Percentiles rank a stretch among this genome's conserved stretches.
Evolutionary conservation across 768 basidiomycete species (phyloP).

Genomic region (Leucosporidium scottii): DNA sequence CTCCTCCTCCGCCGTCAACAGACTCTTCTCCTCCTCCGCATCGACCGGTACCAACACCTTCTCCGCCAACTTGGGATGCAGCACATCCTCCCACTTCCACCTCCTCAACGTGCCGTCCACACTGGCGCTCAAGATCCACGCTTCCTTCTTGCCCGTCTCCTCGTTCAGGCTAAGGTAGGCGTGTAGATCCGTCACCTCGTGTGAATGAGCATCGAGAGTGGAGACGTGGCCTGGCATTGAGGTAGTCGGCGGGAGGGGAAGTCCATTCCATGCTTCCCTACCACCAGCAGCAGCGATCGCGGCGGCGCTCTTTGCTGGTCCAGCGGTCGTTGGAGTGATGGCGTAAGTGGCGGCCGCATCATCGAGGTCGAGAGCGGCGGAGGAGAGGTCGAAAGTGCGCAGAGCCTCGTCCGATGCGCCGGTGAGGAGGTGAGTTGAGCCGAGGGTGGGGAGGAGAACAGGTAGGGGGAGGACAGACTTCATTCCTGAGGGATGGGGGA

Average conservation of each 20-base stretch:
- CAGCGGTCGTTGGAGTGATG: slow-evolving; percentile 3
- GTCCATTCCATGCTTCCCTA: slow-evolving; percentile 2
- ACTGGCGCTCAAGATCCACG: slow-evolving; percentile 75
- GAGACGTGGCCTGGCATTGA: slow-evolving; percentile 47
- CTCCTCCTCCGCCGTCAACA: slow-evolving; percentile 81
- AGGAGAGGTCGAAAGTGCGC: slow-evolving; percentile 68
- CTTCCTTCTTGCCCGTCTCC: slow-evolving; percentile 53
- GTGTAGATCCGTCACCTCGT: slow-evolving; percentile 69
- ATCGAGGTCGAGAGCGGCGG: slow-evolving; percentile 43
- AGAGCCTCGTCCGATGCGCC: slow-evolving; percentile 72
- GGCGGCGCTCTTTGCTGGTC: slow-evolving; percentile 8
- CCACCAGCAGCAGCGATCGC: neutral
- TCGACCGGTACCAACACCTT: slow-evolving; percentile 36
- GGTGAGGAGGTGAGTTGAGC: slow-evolving; percentile 68
- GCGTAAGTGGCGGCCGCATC: slow-evolving; percentile 51
- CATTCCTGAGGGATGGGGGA: slow-evolving; percentile 57
- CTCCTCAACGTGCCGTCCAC: slow-evolving; percentile 79
- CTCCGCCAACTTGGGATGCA: slow-evolving; percentile 39
- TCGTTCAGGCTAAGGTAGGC: slow-evolving; percentile 54
- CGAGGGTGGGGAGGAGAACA: slow-evolving; percentile 50
- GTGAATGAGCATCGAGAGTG: slow-evolving; percentile 79
- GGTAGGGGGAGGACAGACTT: slow-evolving; percentile 55
- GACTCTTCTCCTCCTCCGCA: slow-evolving; percentile 40
- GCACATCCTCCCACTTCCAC: slow-evolving; percentile 66
- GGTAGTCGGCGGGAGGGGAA: neutral